A percentile compares a stretch with the other conserved stretches of the same genome.
Evolutionary conservation across 2,329 filamentous ascomycete genomes (phyloP).

Genomic region (Epicoccum sorghinum): DNA sequence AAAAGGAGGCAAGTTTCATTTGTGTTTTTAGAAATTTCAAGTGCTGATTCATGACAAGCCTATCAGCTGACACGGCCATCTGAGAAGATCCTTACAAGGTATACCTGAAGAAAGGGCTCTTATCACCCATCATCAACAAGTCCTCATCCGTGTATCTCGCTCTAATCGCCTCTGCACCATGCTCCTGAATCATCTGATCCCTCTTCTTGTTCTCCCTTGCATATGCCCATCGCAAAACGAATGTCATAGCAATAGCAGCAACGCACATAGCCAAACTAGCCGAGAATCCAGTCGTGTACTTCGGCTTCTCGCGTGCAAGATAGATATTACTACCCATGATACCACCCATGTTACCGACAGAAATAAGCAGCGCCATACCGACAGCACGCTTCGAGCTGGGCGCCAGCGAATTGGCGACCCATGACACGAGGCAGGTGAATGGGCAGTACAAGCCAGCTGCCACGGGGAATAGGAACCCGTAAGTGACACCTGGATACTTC

Average conservation of each 20-base stretch:
- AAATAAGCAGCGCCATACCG: constrained; percentile 56
- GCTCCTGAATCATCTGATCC: constrained; percentile 33
- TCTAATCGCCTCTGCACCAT: constrained; percentile 42
- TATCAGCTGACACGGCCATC: not conserved
- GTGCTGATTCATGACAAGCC: no score
- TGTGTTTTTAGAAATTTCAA: no score
- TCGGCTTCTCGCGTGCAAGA: constrained; percentile 54
- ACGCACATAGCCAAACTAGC: constrained; percentile 54
- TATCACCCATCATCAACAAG: constrained; percentile 50
- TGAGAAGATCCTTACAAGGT: constrained; percentile 27
- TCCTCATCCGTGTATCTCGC: constrained; percentile 49
- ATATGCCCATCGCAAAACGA: constrained; percentile 51
- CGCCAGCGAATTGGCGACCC: constrained; percentile 45
- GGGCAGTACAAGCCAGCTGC: constrained; percentile 46
- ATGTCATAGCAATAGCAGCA: constrained; percentile 54
- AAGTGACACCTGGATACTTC: constrained; percentile 53
- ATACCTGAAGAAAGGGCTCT: constrained; percentile 52
- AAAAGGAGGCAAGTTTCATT: no score
- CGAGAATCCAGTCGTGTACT: constrained; percentile 59
- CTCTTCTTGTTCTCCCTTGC: constrained; percentile 46
- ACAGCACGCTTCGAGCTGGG: constrained; percentile 50
- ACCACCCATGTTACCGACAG: constrained; percentile 56
- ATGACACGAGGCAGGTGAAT: constrained; percentile 45
- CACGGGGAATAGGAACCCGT: constrained; percentile 51
- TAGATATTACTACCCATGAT: constrained; percentile 58